A percentile compares a stretch with the other conserved stretches of the same genome.
phyloP scores from a whole-genome alignment of 2,329 filamentous ascomycete genomes.

The Madurella fahalii region DNA sequence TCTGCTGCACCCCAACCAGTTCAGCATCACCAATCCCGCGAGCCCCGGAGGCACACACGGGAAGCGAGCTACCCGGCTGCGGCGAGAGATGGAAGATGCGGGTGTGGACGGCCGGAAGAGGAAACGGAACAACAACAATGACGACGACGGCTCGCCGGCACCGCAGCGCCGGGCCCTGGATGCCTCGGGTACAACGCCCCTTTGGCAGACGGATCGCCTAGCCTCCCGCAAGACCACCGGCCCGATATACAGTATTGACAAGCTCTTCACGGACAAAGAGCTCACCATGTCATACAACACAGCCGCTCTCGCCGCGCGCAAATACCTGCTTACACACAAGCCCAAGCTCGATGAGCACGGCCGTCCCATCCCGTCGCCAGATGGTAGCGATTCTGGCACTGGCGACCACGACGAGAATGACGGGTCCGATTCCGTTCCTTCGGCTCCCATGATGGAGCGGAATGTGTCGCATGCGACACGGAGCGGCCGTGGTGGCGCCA shows the following conservation, averaged over 20 bases:
- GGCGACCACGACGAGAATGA: constrained; percentile 49
- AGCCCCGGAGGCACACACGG: constrained; percentile 60
- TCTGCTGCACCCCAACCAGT: constrained; percentile 64
- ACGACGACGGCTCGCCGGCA: constrained; percentile 61
- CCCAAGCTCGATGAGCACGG: constrained; percentile 47
- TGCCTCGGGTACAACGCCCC: constrained; percentile 53
- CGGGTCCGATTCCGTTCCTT: constrained; percentile 43
- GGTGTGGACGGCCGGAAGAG: constrained; percentile 57
- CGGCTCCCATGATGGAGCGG: constrained; percentile 58
- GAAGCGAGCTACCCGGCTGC: constrained; percentile 59
- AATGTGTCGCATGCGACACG: constrained; percentile 61
- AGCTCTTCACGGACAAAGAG: constrained; percentile 68
- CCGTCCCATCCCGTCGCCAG: constrained; percentile 45
- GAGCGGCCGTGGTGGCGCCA: constrained; percentile 53
- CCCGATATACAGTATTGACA: constrained; percentile 62
- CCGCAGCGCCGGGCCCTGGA: constrained; percentile 55
- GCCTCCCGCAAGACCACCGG: constrained; percentile 53
- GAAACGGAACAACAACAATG: constrained; percentile 55
- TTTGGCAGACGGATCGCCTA: constrained; percentile 60
- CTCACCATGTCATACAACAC: constrained; percentile 61
- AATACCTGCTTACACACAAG: constrained; percentile 57
- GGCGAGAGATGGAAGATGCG: constrained; percentile 58
- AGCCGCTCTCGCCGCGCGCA: constrained; percentile 58
- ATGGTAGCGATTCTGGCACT: constrained; percentile 52
- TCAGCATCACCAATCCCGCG: constrained; percentile 59